phyloP scores from a whole-genome alignment of 257 asterid species.

The Paulownia fortunei region DNA sequence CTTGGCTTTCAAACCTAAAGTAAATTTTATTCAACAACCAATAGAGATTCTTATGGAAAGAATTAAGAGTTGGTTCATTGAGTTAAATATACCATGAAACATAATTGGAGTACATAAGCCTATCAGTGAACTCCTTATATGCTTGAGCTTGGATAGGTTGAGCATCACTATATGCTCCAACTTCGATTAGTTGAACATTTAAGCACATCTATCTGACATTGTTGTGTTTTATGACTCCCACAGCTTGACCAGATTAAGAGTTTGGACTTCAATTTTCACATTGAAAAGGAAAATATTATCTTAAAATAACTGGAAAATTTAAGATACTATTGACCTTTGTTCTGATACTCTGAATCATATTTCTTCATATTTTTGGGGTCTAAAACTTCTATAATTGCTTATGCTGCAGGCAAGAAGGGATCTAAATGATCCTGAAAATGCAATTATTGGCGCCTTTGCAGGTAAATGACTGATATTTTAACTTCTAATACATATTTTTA shows the following conservation, averaged over 20 bases:
- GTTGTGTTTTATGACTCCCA: background rate
- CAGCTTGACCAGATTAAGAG: background rate
- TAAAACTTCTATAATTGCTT: conserved; percentile 15
- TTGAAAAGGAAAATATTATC: background rate
- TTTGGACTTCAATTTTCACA: background rate
- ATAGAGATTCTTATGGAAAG: too few species aligned
- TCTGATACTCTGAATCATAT: background rate
- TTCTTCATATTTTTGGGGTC: background rate
- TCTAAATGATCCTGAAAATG: conserved; percentile 67
- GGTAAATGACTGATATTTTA: conserved; percentile 42
- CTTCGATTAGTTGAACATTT: background rate
- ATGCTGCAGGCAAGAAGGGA: conserved; percentile 65
- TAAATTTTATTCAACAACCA: too few species aligned
- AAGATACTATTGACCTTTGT: background rate
- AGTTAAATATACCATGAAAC: background rate
- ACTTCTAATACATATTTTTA: background rate
- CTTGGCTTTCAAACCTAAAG: too few species aligned
- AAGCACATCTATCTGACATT: too few species aligned
- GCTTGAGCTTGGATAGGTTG: too few species aligned
- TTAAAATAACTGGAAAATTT: background rate
- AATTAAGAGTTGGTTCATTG: too few species aligned
- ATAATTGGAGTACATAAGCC: background rate
- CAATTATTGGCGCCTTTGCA: conserved; percentile 76
- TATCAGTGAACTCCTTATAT: background rate
- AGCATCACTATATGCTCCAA: too few species aligned